Percentiles rank a stretch among this genome's conserved stretches.
phyloP scores from a whole-genome alignment of 495 filamentous ascomycete species.

The Hamigera avellanea region DNA sequence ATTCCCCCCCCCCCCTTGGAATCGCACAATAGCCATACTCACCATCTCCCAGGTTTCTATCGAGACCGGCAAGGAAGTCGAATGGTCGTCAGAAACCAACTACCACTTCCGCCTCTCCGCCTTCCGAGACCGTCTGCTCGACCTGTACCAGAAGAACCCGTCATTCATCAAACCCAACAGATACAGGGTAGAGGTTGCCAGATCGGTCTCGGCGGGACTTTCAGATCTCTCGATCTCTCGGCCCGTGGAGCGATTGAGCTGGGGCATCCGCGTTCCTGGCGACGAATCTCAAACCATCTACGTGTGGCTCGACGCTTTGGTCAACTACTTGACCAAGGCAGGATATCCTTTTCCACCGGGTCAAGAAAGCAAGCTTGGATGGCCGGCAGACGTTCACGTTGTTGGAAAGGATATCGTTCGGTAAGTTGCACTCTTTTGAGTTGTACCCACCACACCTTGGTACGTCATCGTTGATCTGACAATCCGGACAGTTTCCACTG shows the following conservation, averaged over 20 bases:
- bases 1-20: neutral
- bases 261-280: constrained; percentile 84
- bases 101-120: constrained; percentile 89
- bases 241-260: constrained; percentile 62
- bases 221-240: constrained; percentile 84
- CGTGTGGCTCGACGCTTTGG: constrained; percentile 91
- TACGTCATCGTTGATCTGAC: constrained; percentile 7
- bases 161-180: constrained; percentile 54
- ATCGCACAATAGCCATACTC: no score
- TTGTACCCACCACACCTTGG: neutral
- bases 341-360: constrained; percentile 75
- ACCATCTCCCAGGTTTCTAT: constrained; percentile 42
- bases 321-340: constrained; percentile 83
- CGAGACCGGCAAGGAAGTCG: constrained; percentile 84
- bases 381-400: constrained; percentile 88
- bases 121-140: constrained; percentile 59
- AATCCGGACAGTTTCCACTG: constrained; percentile 60
- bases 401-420: constrained; percentile 93
- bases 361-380: constrained; percentile 47
- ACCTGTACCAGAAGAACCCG: constrained; percentile 65
- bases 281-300: constrained; percentile 87
- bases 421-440: constrained; percentile 17
- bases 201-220: constrained; percentile 56
- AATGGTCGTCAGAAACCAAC: constrained; percentile 89
- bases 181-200: constrained; percentile 57